Percentiles rank a stretch among this genome's conserved stretches.
phyloP scores from a whole-genome alignment of 768 basidiomycete species.

The Psilocybe cyanescens region DNA sequence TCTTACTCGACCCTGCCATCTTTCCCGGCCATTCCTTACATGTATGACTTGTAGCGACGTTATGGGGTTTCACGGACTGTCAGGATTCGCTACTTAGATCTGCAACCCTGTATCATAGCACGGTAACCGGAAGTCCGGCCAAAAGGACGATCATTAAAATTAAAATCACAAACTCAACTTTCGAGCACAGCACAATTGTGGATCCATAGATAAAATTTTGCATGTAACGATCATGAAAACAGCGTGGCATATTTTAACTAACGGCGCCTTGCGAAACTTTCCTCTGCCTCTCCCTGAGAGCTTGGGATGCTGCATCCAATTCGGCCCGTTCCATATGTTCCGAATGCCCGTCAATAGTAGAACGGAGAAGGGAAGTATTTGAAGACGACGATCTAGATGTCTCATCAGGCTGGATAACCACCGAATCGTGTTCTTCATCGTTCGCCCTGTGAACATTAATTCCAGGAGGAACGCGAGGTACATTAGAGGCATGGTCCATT shows the following conservation, averaged over 20 bases:
- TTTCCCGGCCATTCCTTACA: background rate
- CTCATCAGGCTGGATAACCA: slow-evolving; percentile 20
- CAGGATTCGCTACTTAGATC: background rate
- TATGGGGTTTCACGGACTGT: background rate
- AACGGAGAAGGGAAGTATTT: slow-evolving; percentile 11
- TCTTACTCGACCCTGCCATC: background rate
- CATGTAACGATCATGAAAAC: background rate
- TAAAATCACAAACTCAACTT: background rate
- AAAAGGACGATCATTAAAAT: background rate
- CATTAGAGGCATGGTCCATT: background rate
- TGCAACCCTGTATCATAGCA: background rate
- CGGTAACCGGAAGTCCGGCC: background rate
- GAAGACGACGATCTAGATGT: slow-evolving; percentile 16
- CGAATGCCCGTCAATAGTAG: background rate
- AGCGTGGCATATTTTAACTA: background rate
- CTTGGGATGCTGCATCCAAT: slow-evolving; percentile 3
- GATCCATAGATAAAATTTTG: background rate
- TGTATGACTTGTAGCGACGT: background rate
- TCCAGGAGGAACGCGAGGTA: background rate
- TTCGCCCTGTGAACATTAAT: background rate
- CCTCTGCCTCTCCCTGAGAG: slow-evolving; percentile 6
- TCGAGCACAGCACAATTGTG: background rate
- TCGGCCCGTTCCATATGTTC: background rate
- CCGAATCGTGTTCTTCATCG: slow-evolving; percentile 12
- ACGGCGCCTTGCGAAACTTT: background rate